Evolutionary conservation across 2,329 filamentous ascomycete genomes (phyloP).

Genomic region (Monosporascus sp.): DNA sequence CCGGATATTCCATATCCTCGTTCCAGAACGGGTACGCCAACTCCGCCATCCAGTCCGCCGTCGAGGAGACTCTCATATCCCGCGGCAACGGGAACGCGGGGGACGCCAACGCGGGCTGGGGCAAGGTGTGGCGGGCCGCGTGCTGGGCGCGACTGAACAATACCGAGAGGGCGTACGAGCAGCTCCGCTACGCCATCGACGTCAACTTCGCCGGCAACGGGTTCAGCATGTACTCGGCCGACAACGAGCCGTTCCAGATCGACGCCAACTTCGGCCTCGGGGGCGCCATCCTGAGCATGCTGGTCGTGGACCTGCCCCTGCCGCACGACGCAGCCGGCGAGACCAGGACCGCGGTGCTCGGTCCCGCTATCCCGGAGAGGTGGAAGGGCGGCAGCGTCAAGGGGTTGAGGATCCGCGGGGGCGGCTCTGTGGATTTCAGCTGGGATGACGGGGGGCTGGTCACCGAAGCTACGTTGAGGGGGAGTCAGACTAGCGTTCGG

Average conservation of each 20-base stretch:
- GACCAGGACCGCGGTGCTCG: conserved; percentile 34
- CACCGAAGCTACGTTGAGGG: conserved; percentile 8
- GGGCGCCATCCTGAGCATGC: conserved; percentile 44
- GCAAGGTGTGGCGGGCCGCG: conserved; percentile 51
- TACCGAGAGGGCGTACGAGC: conserved; percentile 40
- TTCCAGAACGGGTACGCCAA: conserved; percentile 37
- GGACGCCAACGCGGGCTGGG: conserved; percentile 52
- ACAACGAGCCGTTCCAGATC: conserved; percentile 48
- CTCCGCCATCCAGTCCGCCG: conserved; percentile 35
- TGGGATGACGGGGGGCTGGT: conserved; percentile 36
- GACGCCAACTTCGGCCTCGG: conserved; percentile 52
- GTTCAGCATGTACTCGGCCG: conserved; percentile 44
- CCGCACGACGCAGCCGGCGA: conserved; percentile 9
- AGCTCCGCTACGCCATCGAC: conserved; percentile 42
- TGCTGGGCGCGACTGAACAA: conserved; percentile 52
- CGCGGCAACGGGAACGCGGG: conserved; percentile 39
- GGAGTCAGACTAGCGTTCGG: conserved; percentile 5
- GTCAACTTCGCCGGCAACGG: conserved; percentile 46
- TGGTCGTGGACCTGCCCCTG: conserved; percentile 43
- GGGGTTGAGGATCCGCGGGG: conserved; percentile 39
- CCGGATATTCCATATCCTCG: conserved; percentile 43
- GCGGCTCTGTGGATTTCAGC: conserved; percentile 35
- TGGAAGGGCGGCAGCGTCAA: conserved; percentile 40
- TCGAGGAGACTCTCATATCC: conserved; percentile 38
- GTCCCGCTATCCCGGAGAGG: conserved; percentile 38